A percentile compares a stretch with the other conserved stretches of the same genome.
phyloP scores from a whole-genome alignment of 805 yeast species.

The Wickerhamomyces chaumierensis region DNA sequence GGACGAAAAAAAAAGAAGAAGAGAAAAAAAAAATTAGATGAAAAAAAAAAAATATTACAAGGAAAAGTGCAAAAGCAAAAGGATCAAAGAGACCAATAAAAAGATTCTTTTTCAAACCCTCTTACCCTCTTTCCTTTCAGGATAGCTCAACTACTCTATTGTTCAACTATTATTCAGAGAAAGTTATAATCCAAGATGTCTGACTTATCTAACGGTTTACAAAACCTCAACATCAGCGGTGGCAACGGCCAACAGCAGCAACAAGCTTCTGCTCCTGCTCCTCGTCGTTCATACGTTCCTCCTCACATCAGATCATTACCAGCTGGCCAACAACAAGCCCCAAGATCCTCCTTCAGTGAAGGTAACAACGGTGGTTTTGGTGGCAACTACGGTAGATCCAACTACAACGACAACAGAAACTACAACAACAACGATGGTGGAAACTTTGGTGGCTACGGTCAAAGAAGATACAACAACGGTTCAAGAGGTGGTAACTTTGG shows the following conservation, averaged over 20 bases:
- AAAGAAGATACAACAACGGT: slow-evolving; percentile 10
- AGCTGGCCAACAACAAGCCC: slow-evolving; percentile 9
- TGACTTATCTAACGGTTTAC: slow-evolving; percentile 45
- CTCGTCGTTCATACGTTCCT: slow-evolving; percentile 37
- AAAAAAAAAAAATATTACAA: no score
- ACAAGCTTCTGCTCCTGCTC: slow-evolving; percentile 8
- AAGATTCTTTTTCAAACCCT: not conserved
- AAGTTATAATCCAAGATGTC: slow-evolving; percentile 25
- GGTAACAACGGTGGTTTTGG: slow-evolving; percentile 7
- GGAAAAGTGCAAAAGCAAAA: no score
- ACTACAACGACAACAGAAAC: slow-evolving; percentile 6
- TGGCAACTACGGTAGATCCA: slow-evolving; percentile 2
- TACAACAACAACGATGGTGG: slow-evolving; percentile 9
- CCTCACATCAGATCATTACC: slow-evolving; percentile 36
- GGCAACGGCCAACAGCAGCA: slow-evolving; percentile 13
- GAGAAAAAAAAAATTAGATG: no score
- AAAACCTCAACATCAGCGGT: slow-evolving; percentile 40
- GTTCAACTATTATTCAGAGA: not conserved
- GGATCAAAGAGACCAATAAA: no score
- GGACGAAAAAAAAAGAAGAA: not conserved
- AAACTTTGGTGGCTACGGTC: slow-evolving; percentile 17
- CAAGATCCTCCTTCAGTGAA: slow-evolving; percentile 1
- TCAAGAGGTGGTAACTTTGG: slow-evolving; percentile 18
- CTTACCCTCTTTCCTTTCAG: slow-evolving; percentile 1
- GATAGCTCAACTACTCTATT: not conserved